Conservation (phyloP, 2,329 filamentous ascomycete species). For the Aspergillus oerlinghausenensis region DNA sequence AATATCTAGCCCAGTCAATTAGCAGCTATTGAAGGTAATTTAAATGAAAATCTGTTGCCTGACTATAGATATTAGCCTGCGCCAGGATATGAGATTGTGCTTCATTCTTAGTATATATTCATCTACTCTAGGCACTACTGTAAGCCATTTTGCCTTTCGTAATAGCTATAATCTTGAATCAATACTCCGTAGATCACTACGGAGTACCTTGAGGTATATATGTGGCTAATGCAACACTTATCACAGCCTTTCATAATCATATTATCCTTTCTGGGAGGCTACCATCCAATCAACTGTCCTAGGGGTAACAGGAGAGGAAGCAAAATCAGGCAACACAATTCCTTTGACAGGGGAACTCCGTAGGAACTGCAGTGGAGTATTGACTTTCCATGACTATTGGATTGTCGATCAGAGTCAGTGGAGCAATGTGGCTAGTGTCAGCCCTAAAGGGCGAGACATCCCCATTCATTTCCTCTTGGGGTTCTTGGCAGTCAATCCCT, state of each 20-base stretch:
- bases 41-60: not conserved
- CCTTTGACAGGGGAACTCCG: not conserved
- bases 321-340: conserved; percentile 3
- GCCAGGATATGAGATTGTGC: not conserved
- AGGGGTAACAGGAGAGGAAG: not conserved
- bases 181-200: no score
- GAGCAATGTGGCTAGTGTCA: not conserved
- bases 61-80: not conserved
- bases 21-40: no score
- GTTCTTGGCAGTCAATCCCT: not conserved
- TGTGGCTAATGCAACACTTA: no score
- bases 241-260: no score
- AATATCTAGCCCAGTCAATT: not conserved
- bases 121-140: not conserved
- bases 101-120: not conserved
- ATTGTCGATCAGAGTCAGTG: not conserved
- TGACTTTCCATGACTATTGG: not conserved
- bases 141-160: no score
- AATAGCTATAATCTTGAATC: no score
- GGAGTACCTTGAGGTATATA: no score
- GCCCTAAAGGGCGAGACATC: not conserved
- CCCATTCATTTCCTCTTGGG: not conserved
- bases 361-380: not conserved
- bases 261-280: not conserved
- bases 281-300: not conserved